These are phyloP conservation scores for Curvularia sp. DNA, from an alignment of 2,329 filamentous ascomycete species.

Conservation along the genomic window DNA sequence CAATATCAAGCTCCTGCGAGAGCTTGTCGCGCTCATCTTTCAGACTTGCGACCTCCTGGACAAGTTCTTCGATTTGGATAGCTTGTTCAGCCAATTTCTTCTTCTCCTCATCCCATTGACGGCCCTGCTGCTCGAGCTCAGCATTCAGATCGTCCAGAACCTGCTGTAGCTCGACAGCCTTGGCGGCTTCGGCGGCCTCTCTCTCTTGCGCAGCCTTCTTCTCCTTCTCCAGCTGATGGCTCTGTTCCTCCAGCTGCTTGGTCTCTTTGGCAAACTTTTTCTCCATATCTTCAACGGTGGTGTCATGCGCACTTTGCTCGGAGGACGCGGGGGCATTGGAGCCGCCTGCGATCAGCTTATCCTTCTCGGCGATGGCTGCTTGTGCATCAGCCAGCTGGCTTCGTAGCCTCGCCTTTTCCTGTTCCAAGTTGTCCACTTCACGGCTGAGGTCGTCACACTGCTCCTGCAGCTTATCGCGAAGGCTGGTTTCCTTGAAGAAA, in stretches of 20 bases:
- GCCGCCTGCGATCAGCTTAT: conserved; percentile 36
- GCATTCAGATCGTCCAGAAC: conserved; percentile 45
- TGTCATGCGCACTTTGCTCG: conserved; percentile 32
- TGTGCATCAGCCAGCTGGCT: conserved; percentile 44
- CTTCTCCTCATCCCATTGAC: conserved; percentile 48
- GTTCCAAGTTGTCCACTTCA: conserved; percentile 43
- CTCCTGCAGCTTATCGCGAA: conserved; percentile 48
- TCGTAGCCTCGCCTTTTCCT: conserved; percentile 42
- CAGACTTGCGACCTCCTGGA: conserved; percentile 30
- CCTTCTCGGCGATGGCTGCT: conserved; percentile 41
- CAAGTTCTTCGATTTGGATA: conserved; percentile 36
- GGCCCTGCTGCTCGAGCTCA: conserved; percentile 46
- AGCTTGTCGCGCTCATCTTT: conserved; percentile 38
- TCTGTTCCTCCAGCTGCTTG: conserved; percentile 42
- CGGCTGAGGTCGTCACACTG: conserved; percentile 43
- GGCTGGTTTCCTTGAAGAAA: conserved; percentile 49
- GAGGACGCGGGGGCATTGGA: conserved; percentile 19
- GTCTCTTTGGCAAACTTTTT: conserved; percentile 46
- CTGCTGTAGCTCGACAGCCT: conserved; percentile 45
- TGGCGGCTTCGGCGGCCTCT: conserved; percentile 41
- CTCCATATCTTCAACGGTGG: conserved; percentile 45
- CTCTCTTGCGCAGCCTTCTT: conserved; percentile 42
- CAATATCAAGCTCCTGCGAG: conserved; percentile 28
- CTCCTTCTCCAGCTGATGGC: conserved; percentile 42
- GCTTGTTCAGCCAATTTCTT: conserved; percentile 45